Evolutionary conservation across 1,284 basidiomycete genomes (phyloP), one percentile per base, ranked within the genome.

Genomic region (Cutaneotrichosporon sp.): DNA sequence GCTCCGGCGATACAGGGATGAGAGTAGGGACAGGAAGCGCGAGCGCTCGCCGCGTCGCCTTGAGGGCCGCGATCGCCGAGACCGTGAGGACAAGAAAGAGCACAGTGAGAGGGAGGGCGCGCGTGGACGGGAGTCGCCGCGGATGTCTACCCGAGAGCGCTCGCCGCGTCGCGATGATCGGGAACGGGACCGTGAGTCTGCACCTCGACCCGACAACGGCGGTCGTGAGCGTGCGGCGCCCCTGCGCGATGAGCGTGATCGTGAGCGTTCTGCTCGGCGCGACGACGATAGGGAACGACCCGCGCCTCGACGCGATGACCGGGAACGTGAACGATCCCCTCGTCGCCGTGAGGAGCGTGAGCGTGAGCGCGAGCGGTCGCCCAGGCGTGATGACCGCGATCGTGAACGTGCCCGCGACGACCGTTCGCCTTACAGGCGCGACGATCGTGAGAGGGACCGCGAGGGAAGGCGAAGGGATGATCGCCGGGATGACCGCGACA

Each of bases 1-100:
- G 40, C 40, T 16, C 16, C 40, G 40, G 16, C 14, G 40, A 9
- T 16, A 46, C 16, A 66, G 63, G 51, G 65, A 38, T 56, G 61
- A 52, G 56, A 22, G 47, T 31, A 60, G 31, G 32, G 62, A n/a
- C 61, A 62, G 56, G 47, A 58, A 58, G 55, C 61, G 50, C 32
- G 64, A 56, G 31, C 47, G 47, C n/a, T 26, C 21, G 50, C 50
- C 22, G 10, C 26, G 50, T 10, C 14, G 26, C 14, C 32, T 30
- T 16, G 30, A 32, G 51, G 51, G 22, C 4, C 49, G 51, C 5
- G 31, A 11, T 30, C 49, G 51, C 18, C 42, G 16, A 13, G 14
- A 13, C 14, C 40, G 40, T 18, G 40, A 42, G 6, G 42, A n/a
- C 16, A 46, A 18, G 11, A 46, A 53, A 6, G 55, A 50, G 53